A percentile compares a stretch with the other conserved stretches of the same genome.
Conservation (phyloP, 345 rosid species). For the Salix dunnii region DNA sequence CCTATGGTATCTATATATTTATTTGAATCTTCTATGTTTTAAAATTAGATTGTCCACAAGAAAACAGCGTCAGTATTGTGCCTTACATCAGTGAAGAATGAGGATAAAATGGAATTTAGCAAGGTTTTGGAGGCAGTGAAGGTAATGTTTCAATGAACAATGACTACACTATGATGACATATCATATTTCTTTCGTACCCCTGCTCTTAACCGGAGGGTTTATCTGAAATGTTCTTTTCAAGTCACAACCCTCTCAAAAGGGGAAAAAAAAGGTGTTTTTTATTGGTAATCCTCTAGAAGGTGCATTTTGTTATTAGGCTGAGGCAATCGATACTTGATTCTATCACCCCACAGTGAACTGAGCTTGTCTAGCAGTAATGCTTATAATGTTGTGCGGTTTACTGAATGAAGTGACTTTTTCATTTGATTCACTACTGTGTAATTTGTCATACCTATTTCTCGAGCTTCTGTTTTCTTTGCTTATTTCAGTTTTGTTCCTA, state of each 20-base stretch:
- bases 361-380: not conserved
- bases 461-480: not conserved
- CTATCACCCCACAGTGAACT: not conserved
- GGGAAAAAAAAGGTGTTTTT: no score
- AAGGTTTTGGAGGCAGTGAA: constrained; percentile 69
- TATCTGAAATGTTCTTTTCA: not conserved
- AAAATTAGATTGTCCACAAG: constrained; percentile 61
- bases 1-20: no score
- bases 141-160: constrained; percentile 25
- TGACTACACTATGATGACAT: not conserved
- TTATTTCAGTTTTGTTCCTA: not conserved
- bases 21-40: not conserved
- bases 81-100: constrained; percentile 69
- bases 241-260: no score
- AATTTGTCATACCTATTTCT: not conserved
- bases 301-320: not conserved
- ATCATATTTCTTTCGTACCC: not conserved
- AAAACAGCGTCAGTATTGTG: constrained; percentile 73
- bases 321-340: not conserved
- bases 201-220: no score
- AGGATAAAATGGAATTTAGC: constrained; percentile 74
- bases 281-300: not conserved
- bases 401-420: not conserved
- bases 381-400: not conserved
- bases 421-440: no score